These are phyloP conservation scores for Pyrenochaeta sp. DNA, from an alignment of 2,329 filamentous ascomycete genomes.

Conservation along the genomic window DNA sequence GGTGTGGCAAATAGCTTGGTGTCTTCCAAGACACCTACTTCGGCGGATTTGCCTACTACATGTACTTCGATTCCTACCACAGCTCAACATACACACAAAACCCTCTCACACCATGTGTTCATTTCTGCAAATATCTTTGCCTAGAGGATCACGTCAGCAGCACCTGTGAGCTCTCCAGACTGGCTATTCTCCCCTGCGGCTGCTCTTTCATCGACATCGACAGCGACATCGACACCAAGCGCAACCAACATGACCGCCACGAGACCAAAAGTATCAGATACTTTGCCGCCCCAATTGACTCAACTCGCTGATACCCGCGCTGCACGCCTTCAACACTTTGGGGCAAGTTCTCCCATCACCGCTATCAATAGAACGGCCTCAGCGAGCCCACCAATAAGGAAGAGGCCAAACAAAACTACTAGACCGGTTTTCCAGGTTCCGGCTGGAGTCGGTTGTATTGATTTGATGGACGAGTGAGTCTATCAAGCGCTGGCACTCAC, in stretches of 20 bases:
- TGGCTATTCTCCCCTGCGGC: neutral
- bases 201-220: neutral
- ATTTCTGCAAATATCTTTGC: neutral
- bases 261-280: neutral
- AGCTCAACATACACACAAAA: neutral
- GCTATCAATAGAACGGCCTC: neutral
- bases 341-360: neutral
- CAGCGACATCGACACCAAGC: neutral
- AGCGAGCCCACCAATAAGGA: neutral
- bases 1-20: neutral
- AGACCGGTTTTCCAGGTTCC: neutral
- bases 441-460: conserved; percentile 14
- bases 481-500: neutral
- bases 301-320: conserved; percentile 16
- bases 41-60: neutral
- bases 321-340: conserved; percentile 23
- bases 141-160: neutral
- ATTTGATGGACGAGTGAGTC: conserved; percentile 21
- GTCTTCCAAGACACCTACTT: neutral
- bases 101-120: neutral
- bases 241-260: neutral
- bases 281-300: neutral
- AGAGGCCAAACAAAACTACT: neutral
- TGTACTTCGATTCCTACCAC: neutral
- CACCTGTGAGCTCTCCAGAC: neutral